A percentile compares a stretch with the other conserved stretches of the same genome.
These are phyloP conservation scores for Vicia villosa DNA, from an alignment of 306 rosid genomes.

Conservation along the genomic window DNA sequence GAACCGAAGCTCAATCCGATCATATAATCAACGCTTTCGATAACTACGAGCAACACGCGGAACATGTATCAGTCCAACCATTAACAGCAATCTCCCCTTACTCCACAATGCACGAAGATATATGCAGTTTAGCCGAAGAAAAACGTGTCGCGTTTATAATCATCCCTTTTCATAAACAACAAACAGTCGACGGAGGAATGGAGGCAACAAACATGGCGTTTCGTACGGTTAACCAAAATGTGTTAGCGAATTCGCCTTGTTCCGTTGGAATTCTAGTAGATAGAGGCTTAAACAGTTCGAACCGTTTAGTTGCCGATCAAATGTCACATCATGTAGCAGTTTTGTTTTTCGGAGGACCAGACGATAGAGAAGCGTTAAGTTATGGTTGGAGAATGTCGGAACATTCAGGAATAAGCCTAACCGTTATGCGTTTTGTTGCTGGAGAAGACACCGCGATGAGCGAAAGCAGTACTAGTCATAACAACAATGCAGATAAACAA, in stretches of 20 bases:
- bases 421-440: conserved; percentile 56
- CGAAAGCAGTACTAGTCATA: not conserved
- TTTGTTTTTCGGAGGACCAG: conserved; percentile 85
- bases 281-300: conserved; percentile 61
- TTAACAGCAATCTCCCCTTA: conserved; percentile 82
- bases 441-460: conserved; percentile 37
- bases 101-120: conserved; percentile 89
- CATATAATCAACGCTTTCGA: conserved; percentile 78
- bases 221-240: conserved; percentile 66
- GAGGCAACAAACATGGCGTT: conserved; percentile 64
- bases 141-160: conserved; percentile 76
- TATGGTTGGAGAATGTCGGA: conserved; percentile 84
- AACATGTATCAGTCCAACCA: conserved; percentile 61
- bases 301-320: conserved; percentile 46
- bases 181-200: conserved; percentile 88
- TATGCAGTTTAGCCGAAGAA: conserved; percentile 73
- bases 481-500: not conserved
- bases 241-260: conserved; percentile 71
- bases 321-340: conserved; percentile 52
- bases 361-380: conserved; percentile 80
- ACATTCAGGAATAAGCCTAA: conserved; percentile 57
- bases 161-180: conserved; percentile 87
- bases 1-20: conserved; percentile 77
- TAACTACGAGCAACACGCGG: conserved; percentile 65
- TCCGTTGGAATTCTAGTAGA: conserved; percentile 89